phyloP scores from a whole-genome alignment of 768 basidiomycete species.

The Mycena venus region DNA sequence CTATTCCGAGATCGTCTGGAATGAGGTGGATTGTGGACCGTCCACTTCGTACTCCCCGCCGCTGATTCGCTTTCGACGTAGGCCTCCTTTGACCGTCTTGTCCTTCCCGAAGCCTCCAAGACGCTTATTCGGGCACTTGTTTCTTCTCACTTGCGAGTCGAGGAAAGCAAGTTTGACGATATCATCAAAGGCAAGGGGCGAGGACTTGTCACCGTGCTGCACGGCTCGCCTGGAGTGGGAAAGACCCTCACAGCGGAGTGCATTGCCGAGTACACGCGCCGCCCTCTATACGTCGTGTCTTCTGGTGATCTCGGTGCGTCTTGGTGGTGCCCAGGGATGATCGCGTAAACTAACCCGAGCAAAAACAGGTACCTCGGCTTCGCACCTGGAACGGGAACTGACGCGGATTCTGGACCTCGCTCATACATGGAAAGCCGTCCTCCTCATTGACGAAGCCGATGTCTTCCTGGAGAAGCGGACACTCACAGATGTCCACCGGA shows the following conservation, averaged over 20 bases:
- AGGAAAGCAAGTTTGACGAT: constrained; percentile 29
- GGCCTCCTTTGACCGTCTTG: constrained; percentile 28
- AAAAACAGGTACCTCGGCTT: constrained; percentile 18
- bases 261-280: constrained; percentile 34
- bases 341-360: not conserved
- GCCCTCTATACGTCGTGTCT: constrained; percentile 36
- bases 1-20: constrained; percentile 28
- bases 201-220: constrained; percentile 26
- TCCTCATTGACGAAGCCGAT: constrained; percentile 42
- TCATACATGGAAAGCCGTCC: constrained; percentile 35
- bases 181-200: constrained; percentile 34
- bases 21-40: constrained; percentile 5
- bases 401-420: constrained; percentile 33
- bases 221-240: constrained; percentile 34
- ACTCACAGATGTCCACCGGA: constrained; percentile 31
- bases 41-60: not conserved
- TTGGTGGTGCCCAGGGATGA: not conserved
- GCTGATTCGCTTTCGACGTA: not conserved
- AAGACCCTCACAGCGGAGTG: constrained; percentile 41
- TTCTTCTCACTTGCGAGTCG: constrained; percentile 10
- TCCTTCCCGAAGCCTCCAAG: constrained; percentile 19
- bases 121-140: constrained; percentile 26
- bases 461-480: constrained; percentile 39
- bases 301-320: constrained; percentile 37
- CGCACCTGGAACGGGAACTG: constrained; percentile 28